phyloP scores from a whole-genome alignment of 2,329 filamentous ascomycete species.

The Aspergillus fischeri region DNA sequence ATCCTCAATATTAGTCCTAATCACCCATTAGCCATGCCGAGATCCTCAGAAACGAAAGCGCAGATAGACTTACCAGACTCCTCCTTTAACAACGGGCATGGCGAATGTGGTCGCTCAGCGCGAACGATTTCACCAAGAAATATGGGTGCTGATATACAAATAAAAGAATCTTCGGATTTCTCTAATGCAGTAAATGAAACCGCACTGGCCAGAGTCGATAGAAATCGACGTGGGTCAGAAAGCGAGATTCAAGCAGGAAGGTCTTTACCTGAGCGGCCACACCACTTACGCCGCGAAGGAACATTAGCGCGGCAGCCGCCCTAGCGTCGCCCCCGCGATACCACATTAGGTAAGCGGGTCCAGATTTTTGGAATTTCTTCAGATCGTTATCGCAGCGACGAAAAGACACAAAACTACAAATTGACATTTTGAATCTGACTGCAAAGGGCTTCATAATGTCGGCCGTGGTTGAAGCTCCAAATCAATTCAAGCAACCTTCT shows the following conservation, averaged over 20 bases:
- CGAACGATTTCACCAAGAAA: not conserved
- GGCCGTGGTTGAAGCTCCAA: constrained; percentile 54
- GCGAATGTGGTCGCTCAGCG: constrained; percentile 13
- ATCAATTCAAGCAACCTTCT: constrained; percentile 81
- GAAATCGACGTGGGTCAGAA: constrained; percentile 21
- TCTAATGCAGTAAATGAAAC: not conserved
- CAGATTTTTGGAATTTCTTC: constrained; percentile 28
- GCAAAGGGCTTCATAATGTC: constrained; percentile 27
- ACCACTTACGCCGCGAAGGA: constrained; percentile 12
- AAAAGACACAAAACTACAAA: constrained; percentile 19
- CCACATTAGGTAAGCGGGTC: constrained; percentile 28
- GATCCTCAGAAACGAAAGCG: not conserved
- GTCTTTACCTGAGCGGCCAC: constrained; percentile 6
- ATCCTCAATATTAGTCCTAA: constrained; percentile 69
- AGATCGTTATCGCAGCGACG: constrained; percentile 8
- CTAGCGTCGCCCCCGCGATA: constrained; percentile 22
- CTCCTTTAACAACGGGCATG: constrained; percentile 65
- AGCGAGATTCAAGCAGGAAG: constrained; percentile 3
- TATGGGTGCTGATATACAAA: not conserved
- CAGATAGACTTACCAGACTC: constrained; percentile 49
- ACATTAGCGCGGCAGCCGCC: constrained; percentile 26
- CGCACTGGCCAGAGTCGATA: constrained; percentile 10
- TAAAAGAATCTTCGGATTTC: not conserved
- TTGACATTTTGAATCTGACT: constrained; percentile 9
- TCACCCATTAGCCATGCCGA: constrained; percentile 13